A percentile compares a stretch with the other conserved stretches of the same genome.
phyloP scores from a whole-genome alignment of 2,329 filamentous ascomycete genomes.

The Alternaria atra region DNA sequence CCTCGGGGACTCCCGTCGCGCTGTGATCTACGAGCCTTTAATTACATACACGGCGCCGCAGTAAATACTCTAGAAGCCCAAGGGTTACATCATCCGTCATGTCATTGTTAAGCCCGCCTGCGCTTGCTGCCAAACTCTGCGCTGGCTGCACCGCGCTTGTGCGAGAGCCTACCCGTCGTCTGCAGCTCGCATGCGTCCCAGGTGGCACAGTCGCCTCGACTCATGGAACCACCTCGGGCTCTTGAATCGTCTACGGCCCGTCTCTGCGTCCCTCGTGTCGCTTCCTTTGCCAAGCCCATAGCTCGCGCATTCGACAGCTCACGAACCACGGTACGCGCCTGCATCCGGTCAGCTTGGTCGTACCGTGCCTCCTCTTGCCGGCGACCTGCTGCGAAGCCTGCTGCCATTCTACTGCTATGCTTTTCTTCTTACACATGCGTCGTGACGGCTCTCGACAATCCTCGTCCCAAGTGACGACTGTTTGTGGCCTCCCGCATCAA shows the following conservation, averaged over 20 bases:
- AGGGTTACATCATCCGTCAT: background rate
- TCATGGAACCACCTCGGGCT: conserved; percentile 31
- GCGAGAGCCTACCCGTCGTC: background rate
- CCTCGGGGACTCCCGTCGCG: conserved; percentile 32
- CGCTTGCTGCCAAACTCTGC: background rate
- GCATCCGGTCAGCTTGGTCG: conserved; percentile 12
- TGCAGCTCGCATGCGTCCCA: conserved; percentile 10
- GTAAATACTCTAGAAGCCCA: background rate
- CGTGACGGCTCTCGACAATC: conserved; percentile 4
- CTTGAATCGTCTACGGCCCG: conserved; percentile 32
- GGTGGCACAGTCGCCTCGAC: conserved; percentile 12
- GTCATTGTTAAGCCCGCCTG: background rate
- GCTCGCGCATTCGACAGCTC: conserved; percentile 23
- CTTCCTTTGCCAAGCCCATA: conserved; percentile 24
- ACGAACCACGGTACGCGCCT: conserved; percentile 33
- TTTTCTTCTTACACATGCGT: background rate
- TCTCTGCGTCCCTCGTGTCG: conserved; percentile 27
- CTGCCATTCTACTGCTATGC: conserved; percentile 1
- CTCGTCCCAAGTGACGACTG: conserved; percentile 14
- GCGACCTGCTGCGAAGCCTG: conserved; percentile 1
- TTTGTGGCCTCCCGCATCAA: conserved; percentile 32
- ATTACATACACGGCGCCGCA: conserved; percentile 22
- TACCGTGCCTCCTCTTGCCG: conserved; percentile 13
- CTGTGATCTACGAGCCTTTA: conserved; percentile 36
- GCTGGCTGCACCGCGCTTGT: conserved; percentile 13